Evolutionary conservation across 2,329 filamentous ascomycete species (phyloP), one percentile per base, ranked within the genome.

Genomic region (Lachnellula suecica): DNA sequence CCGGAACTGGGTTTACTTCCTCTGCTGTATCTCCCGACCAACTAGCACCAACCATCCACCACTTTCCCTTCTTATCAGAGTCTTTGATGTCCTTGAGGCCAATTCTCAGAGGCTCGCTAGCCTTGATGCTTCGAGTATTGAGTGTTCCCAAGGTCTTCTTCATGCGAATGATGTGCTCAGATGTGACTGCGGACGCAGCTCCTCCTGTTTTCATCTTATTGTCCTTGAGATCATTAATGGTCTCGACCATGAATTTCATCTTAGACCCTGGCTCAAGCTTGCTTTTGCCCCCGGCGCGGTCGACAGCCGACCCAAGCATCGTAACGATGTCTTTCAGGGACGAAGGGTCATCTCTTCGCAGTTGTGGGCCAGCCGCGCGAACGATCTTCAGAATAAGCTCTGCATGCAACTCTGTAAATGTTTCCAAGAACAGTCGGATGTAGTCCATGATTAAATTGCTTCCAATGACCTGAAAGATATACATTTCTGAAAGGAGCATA

Each of bases 161-260:
- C 84, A 97, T 96, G 43, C 88, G 85, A 15, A 85, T 87, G 1
- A 89, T 89, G 63, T 96, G 90, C 64, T 97, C 91, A 1, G 86
- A 85, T 1, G 85, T 82, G 5, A 95, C 76, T 3, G 81, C 82
- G 1, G 89, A 89, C 37, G 88, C 88, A 41, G 81, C 79, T 4
- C 81, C 81, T 15, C 84, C 85, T 13, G 86, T 84, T 70, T 93
- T 97, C 66, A 92, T 79, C 54, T 90, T 90, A 71, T 94, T 97
- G 74, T 96, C 96, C 69, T 96, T 96, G 25, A 99, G 78, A 63
- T 96, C 90, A 53, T 89, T 91, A 69, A 99, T 96, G 1, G 88
- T 94, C 65, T 97, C 93, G 47, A 99, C 89, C 92, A 97, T 97
- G 72, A 97, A 97, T 61, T 89, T 95, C 1, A 93, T 97, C n/a